Percentiles rank a stretch among this genome's conserved stretches.
Evolutionary conservation across 2,329 filamentous ascomycete genomes (phyloP).

Genomic region (Aaosphaeria pasadenensis): DNA sequence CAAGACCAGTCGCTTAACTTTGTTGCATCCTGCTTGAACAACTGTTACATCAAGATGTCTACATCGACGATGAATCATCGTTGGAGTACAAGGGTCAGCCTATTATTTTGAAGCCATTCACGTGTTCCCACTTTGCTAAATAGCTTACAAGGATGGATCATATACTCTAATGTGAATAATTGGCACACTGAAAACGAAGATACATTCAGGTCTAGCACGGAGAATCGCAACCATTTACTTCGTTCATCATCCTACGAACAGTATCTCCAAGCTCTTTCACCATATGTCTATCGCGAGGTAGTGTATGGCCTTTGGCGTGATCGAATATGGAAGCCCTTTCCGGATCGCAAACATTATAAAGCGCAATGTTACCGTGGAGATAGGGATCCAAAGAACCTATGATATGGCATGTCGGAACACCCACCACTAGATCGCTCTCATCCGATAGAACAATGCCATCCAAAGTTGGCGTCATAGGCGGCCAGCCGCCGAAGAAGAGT

Average conservation of each 20-base stretch:
- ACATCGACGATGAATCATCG: no score
- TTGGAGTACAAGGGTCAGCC: no score
- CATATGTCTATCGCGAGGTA: conserved; percentile 41
- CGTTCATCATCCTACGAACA: conserved; percentile 7
- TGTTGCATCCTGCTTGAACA: no score
- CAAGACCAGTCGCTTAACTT: no score
- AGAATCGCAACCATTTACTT: conserved; percentile 3
- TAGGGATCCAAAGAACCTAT: conserved; percentile 52
- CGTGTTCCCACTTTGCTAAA: background rate
- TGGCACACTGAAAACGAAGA: background rate
- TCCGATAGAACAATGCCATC: conserved; percentile 32
- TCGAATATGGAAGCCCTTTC: conserved; percentile 59
- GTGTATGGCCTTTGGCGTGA: conserved; percentile 60
- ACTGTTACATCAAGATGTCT: no score
- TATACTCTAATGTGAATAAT: background rate
- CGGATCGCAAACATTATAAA: conserved; percentile 59
- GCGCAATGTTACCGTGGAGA: conserved; percentile 55
- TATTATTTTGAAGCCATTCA: no score
- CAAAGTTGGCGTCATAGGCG: conserved; percentile 26
- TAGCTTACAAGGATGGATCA: background rate
- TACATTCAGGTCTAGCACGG: background rate
- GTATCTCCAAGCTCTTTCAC: conserved; percentile 12
- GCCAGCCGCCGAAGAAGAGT: conserved; percentile 46
- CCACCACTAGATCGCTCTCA: conserved; percentile 33
- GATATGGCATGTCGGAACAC: conserved; percentile 40